phyloP scores from a whole-genome alignment of 176 grass and related monocot species.

The Metroxylon sagu region DNA sequence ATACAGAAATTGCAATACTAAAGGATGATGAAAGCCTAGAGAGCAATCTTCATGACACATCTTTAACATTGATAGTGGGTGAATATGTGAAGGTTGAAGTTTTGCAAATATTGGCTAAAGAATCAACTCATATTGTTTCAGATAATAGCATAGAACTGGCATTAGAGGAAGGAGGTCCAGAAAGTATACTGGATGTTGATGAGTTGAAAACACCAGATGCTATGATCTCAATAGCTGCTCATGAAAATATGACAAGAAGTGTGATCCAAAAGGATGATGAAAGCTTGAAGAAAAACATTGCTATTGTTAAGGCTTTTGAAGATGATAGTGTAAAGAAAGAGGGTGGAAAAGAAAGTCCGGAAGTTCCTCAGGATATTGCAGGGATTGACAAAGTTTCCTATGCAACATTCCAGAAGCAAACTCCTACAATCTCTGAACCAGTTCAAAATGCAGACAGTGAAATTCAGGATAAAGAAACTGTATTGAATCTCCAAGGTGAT shows the following conservation, averaged over 20 bases:
- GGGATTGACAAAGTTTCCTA: constrained; percentile 14
- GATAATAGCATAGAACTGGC: constrained; percentile 9
- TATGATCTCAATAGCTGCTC: constrained; percentile 11
- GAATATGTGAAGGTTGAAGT: constrained; percentile 15
- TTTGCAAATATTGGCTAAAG: neutral
- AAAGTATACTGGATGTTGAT: constrained; percentile 20
- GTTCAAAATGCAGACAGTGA: constrained; percentile 14
- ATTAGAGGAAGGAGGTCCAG: constrained; percentile 16
- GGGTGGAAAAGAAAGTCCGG: constrained; percentile 5
- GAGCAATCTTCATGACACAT: constrained; percentile 11
- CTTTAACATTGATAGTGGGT: constrained; percentile 20
- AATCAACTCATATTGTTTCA: no score
- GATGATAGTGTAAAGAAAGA: constrained; percentile 19
- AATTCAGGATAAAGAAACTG: constrained; percentile 14
- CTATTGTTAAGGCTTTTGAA: constrained; percentile 21
- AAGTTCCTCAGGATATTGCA: constrained; percentile 11
- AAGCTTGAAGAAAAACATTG: constrained; percentile 23
- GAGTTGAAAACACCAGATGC: constrained; percentile 8
- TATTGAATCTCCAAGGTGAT: neutral
- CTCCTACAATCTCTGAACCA: constrained; percentile 16
- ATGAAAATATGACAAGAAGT: constrained; percentile 14
- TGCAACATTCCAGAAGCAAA: constrained; percentile 8
- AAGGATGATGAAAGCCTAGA: constrained; percentile 21
- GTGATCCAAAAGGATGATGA: constrained; percentile 14
- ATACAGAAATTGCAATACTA: constrained; percentile 11